Percentiles rank a stretch among this genome's conserved stretches.
phyloP scores from a whole-genome alignment of 345 rosid species.

The Cochlearia excelsa region DNA sequence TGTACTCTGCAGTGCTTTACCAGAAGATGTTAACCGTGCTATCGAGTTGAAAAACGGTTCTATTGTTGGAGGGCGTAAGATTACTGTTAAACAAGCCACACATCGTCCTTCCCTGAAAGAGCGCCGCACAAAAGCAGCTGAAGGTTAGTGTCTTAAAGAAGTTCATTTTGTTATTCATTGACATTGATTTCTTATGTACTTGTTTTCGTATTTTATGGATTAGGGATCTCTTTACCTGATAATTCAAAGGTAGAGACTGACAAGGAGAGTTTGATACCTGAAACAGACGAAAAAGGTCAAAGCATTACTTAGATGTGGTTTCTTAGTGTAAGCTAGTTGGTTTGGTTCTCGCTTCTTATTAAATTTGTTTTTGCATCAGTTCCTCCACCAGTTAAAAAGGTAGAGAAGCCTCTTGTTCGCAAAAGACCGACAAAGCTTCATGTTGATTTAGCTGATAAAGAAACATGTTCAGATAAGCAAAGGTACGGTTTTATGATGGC shows the following conservation, averaged over 20 bases:
- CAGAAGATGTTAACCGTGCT: slow-evolving; percentile 78
- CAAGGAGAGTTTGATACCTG: slow-evolving; percentile 31
- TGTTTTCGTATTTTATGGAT: background rate
- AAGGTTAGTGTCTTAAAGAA: slow-evolving; percentile 40
- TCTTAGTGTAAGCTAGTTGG: slow-evolving; percentile 5
- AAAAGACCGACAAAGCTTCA: slow-evolving; percentile 45
- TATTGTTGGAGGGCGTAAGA: slow-evolving; percentile 71
- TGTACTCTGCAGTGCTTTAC: slow-evolving; percentile 59
- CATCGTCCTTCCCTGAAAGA: slow-evolving; percentile 74
- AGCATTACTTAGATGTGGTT: slow-evolving; percentile 34
- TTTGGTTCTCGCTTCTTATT: slow-evolving; percentile 14
- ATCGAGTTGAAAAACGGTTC: slow-evolving; percentile 68
- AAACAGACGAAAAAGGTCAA: slow-evolving; percentile 37
- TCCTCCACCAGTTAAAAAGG: slow-evolving; percentile 28
- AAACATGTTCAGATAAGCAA: slow-evolving; percentile 80
- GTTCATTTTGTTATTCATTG: background rate
- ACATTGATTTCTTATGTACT: background rate
- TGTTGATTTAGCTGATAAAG: slow-evolving; percentile 56
- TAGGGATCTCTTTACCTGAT: slow-evolving; percentile 42
- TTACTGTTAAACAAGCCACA: slow-evolving; percentile 76
- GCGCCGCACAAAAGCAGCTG: slow-evolving; percentile 58
- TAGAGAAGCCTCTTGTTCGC: slow-evolving; percentile 49
- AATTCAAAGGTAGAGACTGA: slow-evolving; percentile 31
- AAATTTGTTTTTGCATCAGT: slow-evolving; percentile 24
- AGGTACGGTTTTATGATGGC: slow-evolving; percentile 46